Percentiles rank a stretch among this genome's conserved stretches.
Evolutionary conservation across 768 basidiomycete genomes (phyloP).

Genomic region (Floccularia luteovirens): DNA sequence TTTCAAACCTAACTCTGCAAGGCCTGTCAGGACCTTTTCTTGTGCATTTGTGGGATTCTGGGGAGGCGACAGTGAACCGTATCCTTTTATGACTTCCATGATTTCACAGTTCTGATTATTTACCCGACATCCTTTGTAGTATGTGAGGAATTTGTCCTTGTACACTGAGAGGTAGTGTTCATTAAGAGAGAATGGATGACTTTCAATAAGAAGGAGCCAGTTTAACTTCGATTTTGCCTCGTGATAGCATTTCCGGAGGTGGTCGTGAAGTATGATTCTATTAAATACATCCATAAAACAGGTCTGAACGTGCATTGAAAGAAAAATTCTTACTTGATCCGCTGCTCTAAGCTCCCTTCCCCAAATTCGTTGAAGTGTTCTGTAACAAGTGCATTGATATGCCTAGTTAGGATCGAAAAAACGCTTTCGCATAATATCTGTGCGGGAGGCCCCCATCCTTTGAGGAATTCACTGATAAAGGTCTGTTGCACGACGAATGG

Average conservation of each 20-base stretch:
- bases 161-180: constrained; percentile 42
- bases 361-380: constrained; percentile 45
- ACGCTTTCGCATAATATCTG: constrained; percentile 33
- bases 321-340: constrained; percentile 8
- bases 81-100: constrained; percentile 15
- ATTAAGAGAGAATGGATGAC: constrained; percentile 43
- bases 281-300: not conserved
- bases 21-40: constrained; percentile 22
- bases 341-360: constrained; percentile 25
- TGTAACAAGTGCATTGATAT: constrained; percentile 34
- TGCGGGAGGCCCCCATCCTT: constrained; percentile 43
- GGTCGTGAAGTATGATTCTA: constrained; percentile 44
- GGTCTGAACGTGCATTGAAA: not conserved
- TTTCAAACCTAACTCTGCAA: constrained; percentile 30
- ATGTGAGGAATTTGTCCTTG: constrained; percentile 27
- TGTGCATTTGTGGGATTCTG: not conserved
- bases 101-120: constrained; percentile 18
- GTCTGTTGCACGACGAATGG: constrained; percentile 52
- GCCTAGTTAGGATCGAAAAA: constrained; percentile 23
- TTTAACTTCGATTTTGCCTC: constrained; percentile 30
- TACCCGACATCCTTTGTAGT: constrained; percentile 38
- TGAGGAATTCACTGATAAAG: constrained; percentile 37
- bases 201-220: constrained; percentile 44
- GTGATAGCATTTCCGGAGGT: constrained; percentile 35
- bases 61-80: constrained; percentile 1